Evolutionary conservation across 352 stramenopile species (phyloP), one percentile per base, ranked within the genome.

Genomic region (Globisporangium alternatum): DNA sequence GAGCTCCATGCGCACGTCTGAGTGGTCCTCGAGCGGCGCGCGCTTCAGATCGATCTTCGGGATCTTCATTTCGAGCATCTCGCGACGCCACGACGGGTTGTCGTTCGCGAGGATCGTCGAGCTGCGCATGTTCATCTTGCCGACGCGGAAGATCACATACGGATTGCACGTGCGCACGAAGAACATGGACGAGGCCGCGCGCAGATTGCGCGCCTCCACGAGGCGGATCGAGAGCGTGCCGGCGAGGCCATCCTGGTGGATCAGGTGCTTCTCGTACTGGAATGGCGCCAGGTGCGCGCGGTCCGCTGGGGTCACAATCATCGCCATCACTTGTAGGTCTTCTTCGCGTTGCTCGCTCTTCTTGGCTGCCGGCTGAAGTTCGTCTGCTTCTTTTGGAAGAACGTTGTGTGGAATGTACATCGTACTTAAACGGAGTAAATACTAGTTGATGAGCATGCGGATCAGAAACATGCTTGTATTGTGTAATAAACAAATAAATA

Each of bases 141-240:
- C 85, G 30, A 91, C 61, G 44, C 85, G 83, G 66, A 93, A 93
- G 63, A 93, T 93, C 66, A 93, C 81, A 69, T 93, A 93, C 33
- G 85, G 83, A 48, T 91, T 91, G 68, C 85, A 93, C 39, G 81
- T 90, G 60, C 83, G 85, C 49, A 87, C 74, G 78, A 84, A 91
- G 66, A 93, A 93, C 81, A 93, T 90, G 62, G 85, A 91, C 28
- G 82, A 68, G 9, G 77, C 81, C 21, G 83, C 82, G 21, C 75
- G 83, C 47, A 93, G 72, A 66, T 90, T 86, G 31, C 81, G 80
- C 39, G 85, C 85, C 37, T 87, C 83, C 17, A 93, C 71, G 15
- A 93, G 68, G 0, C 85, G 81, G 56, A 93, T 90, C 30, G 72
- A 88, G 43, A 93, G 70, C 60, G 76, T 86, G 21, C 85, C 85